phyloP scores from a whole-genome alignment of 345 rosid genomes.

The Iberis pinnata region DNA sequence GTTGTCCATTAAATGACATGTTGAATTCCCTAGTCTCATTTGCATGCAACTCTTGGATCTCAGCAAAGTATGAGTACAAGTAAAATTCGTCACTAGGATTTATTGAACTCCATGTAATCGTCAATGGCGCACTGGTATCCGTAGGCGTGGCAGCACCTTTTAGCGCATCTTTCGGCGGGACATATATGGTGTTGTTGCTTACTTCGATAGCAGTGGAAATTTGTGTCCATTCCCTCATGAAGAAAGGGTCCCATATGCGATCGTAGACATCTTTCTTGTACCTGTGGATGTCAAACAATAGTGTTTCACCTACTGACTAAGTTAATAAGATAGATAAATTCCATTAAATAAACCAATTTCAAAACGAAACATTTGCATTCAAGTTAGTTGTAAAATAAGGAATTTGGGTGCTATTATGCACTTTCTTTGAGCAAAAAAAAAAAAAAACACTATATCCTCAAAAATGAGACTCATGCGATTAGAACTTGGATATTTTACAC shows the following conservation, averaged over 20 bases:
- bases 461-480: too few species aligned
- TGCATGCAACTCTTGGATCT: conserved; percentile 15
- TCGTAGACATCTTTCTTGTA: too few species aligned
- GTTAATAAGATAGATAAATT: too few species aligned
- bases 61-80: conserved; percentile 32
- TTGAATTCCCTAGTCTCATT: conserved; percentile 29
- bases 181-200: not conserved
- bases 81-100: not conserved
- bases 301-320: too few species aligned
- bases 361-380: too few species aligned
- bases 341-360: too few species aligned
- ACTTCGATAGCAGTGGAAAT: not conserved
- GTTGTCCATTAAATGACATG: not conserved
- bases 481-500: too few species aligned
- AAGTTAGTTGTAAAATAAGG: too few species aligned
- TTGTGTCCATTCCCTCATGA: not conserved
- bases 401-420: too few species aligned
- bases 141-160: conserved; percentile 21
- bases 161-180: conserved; percentile 7
- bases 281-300: too few species aligned
- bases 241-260: not conserved
- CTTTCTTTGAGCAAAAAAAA: too few species aligned
- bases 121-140: not conserved
- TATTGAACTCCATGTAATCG: not conserved
- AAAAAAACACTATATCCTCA: too few species aligned